Evolutionary conservation across 1,284 basidiomycete species (phyloP), one percentile per base, ranked within the genome.

Genomic region (Ceraceosorus guamensis): DNA sequence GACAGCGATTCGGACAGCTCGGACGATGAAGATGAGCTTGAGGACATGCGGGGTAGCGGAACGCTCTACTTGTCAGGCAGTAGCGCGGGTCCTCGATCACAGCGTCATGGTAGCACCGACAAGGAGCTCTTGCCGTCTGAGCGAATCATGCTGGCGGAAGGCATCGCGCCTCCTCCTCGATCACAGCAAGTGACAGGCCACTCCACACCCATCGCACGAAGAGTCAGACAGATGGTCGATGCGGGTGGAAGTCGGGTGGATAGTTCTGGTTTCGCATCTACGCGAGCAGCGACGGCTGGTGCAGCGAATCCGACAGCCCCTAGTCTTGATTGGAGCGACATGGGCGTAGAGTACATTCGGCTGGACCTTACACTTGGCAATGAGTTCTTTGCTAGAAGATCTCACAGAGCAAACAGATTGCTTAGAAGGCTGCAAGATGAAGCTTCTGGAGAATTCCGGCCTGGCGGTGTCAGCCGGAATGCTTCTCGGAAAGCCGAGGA

Each of bases 341-440:
- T 60, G 37, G 67, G 65, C 6, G 63, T 68, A 53, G 66, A 72
- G 49, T 72, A 72, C 61, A 56, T 66, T 53, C 60, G 58, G 44
- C 63, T 72, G 35, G 57, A 63, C 41, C 57, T 69, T 6, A 60
- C 66, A 46, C 57, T 72, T 6, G 70, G 70, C 30, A 63, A 68
- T 55, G 70, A 72, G 44, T 72, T 70, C 63, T 72, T 72, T 49
- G 68, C 66, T 1, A 59, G 68, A 3, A 61, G 63, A 14, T 66
- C 68, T 2, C 68, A 68, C 0, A 57, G 68, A 32, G 64, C 70
- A 16, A 72, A 72, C 51, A 60, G 65, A 58, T 65, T 72, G 3
- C 59, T 66, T 44, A 59, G 68, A 31, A 51, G 62, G 39, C 64
- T 72, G n/a, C 67, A 72, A 50, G 66, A 59, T 1, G 68, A 66